Evolutionary conservation across 106 monocot species (phyloP), one percentile per base, ranked within the genome.

Genomic region (Gastrodia elata): DNA sequence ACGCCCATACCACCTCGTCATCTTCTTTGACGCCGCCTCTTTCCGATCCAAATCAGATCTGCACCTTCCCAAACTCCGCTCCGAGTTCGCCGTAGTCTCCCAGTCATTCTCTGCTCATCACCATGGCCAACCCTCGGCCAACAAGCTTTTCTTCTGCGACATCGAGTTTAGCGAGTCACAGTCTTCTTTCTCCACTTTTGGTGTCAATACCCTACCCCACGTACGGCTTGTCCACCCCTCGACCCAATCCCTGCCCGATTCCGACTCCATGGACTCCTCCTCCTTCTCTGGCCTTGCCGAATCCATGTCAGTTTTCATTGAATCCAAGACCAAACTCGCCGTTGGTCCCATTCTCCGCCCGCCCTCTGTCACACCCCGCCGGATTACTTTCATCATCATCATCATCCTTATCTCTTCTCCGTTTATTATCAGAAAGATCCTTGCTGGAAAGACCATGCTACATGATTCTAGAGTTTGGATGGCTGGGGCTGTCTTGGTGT

Each of bases 21-120:
- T 98, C 73, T 93, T 98, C 93, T 93, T 98, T 84, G 93, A 98
- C 74, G 90, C 90, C 32, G 44, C 80, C 57, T 80, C 88, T 30
- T 88, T 97, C 78, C 92, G 81, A 61, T 75, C 81, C 77, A 92
- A 88, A 72, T 39, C 90, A 39, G 96, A 97, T 2, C 92, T 97
- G 81, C 96, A 88, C 80, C 88, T 97, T 40, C 81, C 80, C 42
- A 75, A 92, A 52, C 92, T 97, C 79, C 89, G 79, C 16, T 74
- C 83, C 71, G 96, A 97, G 78, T 97, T 93, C 74, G 82, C 72
- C 41, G 75, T 97, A 58, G 68, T 92, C 71, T 85, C 96, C 55
- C 43, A 70, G 46, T 77, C 96, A 71, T 92, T 84, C 74, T 25
- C 65, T 78, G 43, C 78, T 72, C 77, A 76, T 71, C 71, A 81